Evolutionary conservation across 2,329 filamentous ascomycete genomes (phyloP).

Genomic region (Cryoendolithus antarcticus): DNA sequence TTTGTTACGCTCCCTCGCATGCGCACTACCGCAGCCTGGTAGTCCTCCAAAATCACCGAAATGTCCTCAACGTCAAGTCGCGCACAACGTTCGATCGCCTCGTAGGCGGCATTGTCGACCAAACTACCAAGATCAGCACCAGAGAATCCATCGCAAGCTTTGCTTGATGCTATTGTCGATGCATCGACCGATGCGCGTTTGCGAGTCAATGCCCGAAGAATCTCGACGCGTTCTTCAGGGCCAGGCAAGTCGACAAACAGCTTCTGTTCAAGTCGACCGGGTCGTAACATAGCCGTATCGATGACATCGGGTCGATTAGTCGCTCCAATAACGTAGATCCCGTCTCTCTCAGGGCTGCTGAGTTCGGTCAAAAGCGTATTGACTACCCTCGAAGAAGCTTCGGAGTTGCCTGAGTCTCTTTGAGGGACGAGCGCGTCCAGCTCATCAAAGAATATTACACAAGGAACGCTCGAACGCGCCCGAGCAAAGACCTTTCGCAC

Average conservation of each 20-base stretch:
- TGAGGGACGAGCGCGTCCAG: conserved; percentile 83
- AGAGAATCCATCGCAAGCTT: conserved; percentile 63
- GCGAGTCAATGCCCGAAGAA: conserved; percentile 56
- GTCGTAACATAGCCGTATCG: conserved; percentile 85
- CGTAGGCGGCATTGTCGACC: conserved; percentile 46
- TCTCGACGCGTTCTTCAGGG: conserved; percentile 68
- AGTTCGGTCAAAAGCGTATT: conserved; percentile 90
- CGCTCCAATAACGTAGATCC: conserved; percentile 88
- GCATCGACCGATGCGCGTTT: conserved; percentile 33
- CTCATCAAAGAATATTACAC: conserved; percentile 97
- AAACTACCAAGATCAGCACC: conserved; percentile 52
- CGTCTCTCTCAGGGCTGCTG: conserved; percentile 49
- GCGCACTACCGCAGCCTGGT: too few species aligned
- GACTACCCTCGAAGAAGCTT: conserved; percentile 78
- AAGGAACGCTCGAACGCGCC: conserved; percentile 74
- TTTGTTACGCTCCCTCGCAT: too few species aligned
- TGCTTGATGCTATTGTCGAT: conserved; percentile 52
- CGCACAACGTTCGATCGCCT: conserved; percentile 37
- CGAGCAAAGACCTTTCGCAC: conserved; percentile 85
- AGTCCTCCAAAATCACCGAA: too few species aligned
- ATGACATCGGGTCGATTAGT: conserved; percentile 96
- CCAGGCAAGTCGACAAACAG: conserved; percentile 81
- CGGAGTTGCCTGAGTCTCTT: conserved; percentile 62
- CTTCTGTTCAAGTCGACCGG: conserved; percentile 76
- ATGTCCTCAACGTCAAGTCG: conserved; percentile 19